These are phyloP conservation scores for Antitrichia curtipendula DNA, from an alignment of 225 moss, liverwort and hornwort genomes.

Conservation along the genomic window DNA sequence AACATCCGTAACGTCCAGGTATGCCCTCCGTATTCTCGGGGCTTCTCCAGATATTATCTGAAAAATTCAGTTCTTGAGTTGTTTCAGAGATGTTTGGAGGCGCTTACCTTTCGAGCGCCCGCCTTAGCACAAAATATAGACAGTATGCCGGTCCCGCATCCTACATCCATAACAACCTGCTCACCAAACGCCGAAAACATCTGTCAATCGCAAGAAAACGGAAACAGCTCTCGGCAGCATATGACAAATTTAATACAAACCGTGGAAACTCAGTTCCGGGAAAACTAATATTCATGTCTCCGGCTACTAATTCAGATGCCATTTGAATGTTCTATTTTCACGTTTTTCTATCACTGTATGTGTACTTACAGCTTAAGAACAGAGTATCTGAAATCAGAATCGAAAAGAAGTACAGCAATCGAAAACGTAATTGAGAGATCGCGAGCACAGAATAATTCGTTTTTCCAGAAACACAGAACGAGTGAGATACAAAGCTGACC, in stretches of 20 bases:
- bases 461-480: neutral
- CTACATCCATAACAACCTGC: slow-evolving; percentile 94
- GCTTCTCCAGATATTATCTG: neutral
- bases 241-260: neutral
- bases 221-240: neutral
- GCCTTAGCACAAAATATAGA: slow-evolving; percentile 90
- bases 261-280: neutral
- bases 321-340: neutral
- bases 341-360: neutral
- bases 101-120: slow-evolving; percentile 75
- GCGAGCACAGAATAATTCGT: neutral
- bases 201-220: neutral
- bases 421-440: neutral
- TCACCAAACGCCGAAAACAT: neutral
- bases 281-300: neutral
- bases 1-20: neutral
- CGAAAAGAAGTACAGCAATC: neutral
- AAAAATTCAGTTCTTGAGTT: neutral
- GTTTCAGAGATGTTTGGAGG: neutral
- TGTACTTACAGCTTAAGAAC: neutral
- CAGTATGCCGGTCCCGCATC: slow-evolving; percentile 91
- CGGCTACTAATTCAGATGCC: neutral
- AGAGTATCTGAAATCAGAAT: neutral
- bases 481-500: slow-evolving; percentile 14
- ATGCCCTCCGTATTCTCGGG: neutral